A percentile compares a stretch with the other conserved stretches of the same genome.
phyloP scores from a whole-genome alignment of 2,329 filamentous ascomycete genomes.

The Fusarium sublunatum region DNA sequence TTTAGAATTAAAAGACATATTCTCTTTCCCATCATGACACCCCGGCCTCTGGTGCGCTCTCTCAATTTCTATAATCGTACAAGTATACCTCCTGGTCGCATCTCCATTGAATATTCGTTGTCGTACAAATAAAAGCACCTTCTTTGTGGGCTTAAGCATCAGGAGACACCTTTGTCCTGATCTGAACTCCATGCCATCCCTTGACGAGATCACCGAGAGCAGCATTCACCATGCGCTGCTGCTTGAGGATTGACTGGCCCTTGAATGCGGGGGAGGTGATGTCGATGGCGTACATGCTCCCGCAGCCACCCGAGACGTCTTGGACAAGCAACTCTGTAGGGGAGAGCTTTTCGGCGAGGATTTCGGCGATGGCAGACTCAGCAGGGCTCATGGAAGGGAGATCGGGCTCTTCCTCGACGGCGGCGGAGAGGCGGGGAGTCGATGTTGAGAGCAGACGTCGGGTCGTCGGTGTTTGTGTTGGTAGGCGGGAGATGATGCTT shows the following conservation, averaged over 20 bases:
- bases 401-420: conserved; percentile 28
- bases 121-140: neutral
- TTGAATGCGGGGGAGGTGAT: conserved; percentile 77
- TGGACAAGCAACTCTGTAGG: conserved; percentile 71
- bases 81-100: neutral
- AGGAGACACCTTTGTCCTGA: conserved; percentile 71
- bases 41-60: neutral
- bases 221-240: conserved; percentile 83
- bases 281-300: conserved; percentile 88
- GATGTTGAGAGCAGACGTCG: conserved; percentile 27
- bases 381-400: conserved; percentile 56
- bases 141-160: conserved; percentile 19
- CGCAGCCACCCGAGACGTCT: conserved; percentile 86
- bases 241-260: conserved; percentile 78
- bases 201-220: conserved; percentile 80
- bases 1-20: conserved; percentile 1
- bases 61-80: conserved; percentile 13
- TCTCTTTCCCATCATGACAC: neutral
- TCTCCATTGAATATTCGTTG: neutral
- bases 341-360: conserved; percentile 60
- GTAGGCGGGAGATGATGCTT: conserved; percentile 6
- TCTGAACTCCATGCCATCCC: conserved; percentile 84
- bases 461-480: conserved; percentile 16
- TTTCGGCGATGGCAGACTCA: conserved; percentile 69
- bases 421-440: conserved; percentile 17